These are phyloP conservation scores for Alnus glutinosa DNA, from an alignment of 306 rosid species.

Conservation along the genomic window DNA sequence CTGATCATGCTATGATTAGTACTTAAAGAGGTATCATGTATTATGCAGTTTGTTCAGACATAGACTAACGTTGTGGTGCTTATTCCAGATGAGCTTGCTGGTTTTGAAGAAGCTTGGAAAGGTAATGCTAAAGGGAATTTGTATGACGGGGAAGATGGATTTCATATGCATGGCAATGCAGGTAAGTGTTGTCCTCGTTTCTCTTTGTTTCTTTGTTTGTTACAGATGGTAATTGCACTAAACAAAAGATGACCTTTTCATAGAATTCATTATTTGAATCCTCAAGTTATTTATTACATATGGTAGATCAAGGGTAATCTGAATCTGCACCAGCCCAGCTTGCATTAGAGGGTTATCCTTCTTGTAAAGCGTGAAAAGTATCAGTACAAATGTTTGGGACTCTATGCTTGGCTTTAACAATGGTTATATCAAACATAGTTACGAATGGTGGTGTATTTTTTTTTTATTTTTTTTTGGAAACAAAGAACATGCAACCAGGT, in stretches of 20 bases:
- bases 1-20: neutral
- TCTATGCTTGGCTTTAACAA: neutral
- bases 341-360: neutral
- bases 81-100: slow-evolving; percentile 64
- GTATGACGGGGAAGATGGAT: slow-evolving; percentile 36
- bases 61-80: neutral
- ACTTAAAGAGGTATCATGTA: neutral
- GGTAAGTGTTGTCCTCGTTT: slow-evolving; percentile 15
- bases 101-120: slow-evolving; percentile 80
- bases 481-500: too few species aligned
- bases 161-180: slow-evolving; percentile 29
- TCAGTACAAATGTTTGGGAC: neutral
- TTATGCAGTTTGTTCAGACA: neutral
- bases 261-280: neutral
- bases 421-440: neutral
- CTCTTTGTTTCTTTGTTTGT: neutral
- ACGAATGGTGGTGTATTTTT: too few species aligned
- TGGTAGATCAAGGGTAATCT: neutral
- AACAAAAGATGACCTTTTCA: neutral
- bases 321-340: too few species aligned
- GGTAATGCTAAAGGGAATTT: slow-evolving; percentile 41
- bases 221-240: too few species aligned
- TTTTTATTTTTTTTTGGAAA: too few species aligned
- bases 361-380: too few species aligned
- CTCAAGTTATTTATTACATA: neutral